Evolutionary conservation across 805 yeast species (phyloP), one percentile per base, ranked within the genome.

Genomic region (Saccharomyces kudriavzevii): DNA sequence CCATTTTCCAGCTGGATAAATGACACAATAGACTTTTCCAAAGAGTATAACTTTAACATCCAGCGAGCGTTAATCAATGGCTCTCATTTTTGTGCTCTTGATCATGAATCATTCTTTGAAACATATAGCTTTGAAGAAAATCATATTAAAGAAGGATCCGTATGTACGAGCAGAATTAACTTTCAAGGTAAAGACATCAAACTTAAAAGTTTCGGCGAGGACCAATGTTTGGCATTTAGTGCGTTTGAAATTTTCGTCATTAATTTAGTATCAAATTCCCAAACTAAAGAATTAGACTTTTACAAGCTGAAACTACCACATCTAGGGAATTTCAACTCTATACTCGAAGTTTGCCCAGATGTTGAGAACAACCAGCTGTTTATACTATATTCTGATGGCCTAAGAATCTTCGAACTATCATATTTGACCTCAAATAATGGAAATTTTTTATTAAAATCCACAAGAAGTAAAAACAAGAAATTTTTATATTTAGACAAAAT

Each of bases 381-480:
- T 45, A 50, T 67, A 6, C 49, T 63, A 20, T 63, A 53, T 48
- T 50, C 57, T n/a, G 59, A 57, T 47, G 68, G 69, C 4, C 28
- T 67, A 6, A 56, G 58, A 47, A 52, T 67, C 11, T 53, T 54
- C 22, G 58, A 59, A 5, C 52, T 58, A n/a, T 54, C 60, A 1
- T 66, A 62, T 43, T 52, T 51, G 17, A 60, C 69, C 2, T 53
- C 58, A 53, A 61, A 61, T 17, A 53, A 52, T 22, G 54, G 60
- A 17, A 61, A 62, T 49, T 61, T 56, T 48, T 48, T 66, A 11
- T 49, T 66, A 20, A 59, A 58, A 35, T 60, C 67, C 6, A 62
- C 70, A 2, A 60, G 65, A 49, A 59, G 57, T 24, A 31, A 46
- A 9, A 57, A 61, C 10, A 67, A 67, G 47, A 56, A 49, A 40